Conservation (phyloP, 1,284 basidiomycete species). For the Trichosporon asahii region DNA sequence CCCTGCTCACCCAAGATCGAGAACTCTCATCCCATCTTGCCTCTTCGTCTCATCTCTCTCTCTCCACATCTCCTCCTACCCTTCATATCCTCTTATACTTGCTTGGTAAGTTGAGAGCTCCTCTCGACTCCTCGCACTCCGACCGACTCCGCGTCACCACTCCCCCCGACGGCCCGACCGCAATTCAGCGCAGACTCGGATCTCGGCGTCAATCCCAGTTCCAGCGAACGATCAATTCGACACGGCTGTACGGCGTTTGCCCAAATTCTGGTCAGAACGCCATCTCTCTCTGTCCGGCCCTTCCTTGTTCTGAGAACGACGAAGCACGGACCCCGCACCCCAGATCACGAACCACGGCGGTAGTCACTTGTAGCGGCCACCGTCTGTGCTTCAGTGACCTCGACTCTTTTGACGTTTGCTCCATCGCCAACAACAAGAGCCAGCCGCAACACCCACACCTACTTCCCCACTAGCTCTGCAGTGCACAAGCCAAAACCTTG, state of each 20-base stretch:
- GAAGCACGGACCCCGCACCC: neutral
- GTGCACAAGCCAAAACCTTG: neutral
- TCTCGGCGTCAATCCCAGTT: constrained; percentile 1
- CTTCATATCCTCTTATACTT: neutral
- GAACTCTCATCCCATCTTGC: neutral
- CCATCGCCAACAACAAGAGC: neutral
- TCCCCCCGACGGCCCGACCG: neutral
- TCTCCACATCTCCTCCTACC: neutral
- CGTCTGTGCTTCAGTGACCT: neutral
- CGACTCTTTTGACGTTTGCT: neutral
- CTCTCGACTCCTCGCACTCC: neutral
- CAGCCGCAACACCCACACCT: neutral
- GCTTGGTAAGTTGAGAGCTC: neutral
- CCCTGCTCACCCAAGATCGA: neutral
- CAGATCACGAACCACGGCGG: neutral
- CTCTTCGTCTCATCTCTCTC: neutral
- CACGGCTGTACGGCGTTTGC: neutral
- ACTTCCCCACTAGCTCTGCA: neutral
- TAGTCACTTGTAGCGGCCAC: neutral
- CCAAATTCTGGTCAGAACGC: neutral
- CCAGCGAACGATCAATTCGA: neutral
- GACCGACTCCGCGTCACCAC: neutral
- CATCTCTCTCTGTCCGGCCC: no score
- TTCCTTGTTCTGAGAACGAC: neutral
- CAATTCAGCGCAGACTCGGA: neutral